A percentile compares a stretch with the other conserved stretches of the same genome.
Conservation (phyloP, 345 rosid species). For the Brassica rapa region DNA sequence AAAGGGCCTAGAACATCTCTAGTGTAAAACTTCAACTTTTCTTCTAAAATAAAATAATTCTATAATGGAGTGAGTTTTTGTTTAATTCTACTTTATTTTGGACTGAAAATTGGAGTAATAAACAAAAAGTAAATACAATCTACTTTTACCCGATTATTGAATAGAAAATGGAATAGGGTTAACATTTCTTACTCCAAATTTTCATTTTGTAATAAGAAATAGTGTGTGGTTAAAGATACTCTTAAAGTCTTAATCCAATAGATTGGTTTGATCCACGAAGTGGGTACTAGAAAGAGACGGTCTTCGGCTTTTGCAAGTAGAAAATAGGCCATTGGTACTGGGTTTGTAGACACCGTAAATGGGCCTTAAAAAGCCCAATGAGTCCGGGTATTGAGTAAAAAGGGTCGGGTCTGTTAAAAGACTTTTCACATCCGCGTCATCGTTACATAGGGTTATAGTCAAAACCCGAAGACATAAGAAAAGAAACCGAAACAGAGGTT, state of each 20-base stretch:
- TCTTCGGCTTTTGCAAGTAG: background rate
- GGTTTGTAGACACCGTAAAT: background rate
- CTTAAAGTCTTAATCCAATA: too few species aligned
- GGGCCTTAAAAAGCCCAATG: background rate
- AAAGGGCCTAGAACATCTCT: background rate
- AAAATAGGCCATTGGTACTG: background rate
- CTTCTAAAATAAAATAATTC: too few species aligned
- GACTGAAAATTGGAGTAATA: too few species aligned
- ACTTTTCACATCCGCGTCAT: background rate
- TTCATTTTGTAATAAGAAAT: too few species aligned
- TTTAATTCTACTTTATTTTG: too few species aligned
- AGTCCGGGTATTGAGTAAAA: background rate
- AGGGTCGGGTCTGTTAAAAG: background rate
- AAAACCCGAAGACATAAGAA: background rate
- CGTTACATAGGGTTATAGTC: background rate
- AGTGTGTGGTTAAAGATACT: too few species aligned
- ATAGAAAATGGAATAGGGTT: too few species aligned
- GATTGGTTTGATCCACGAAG: background rate
- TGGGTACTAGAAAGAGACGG: background rate
- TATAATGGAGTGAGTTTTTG: too few species aligned
- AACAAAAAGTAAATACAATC: too few species aligned
- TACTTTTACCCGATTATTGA: too few species aligned
- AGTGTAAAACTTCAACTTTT: too few species aligned
- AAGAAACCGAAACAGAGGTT: slow-evolving; percentile 11
- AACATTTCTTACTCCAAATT: too few species aligned